A percentile compares a stretch with the other conserved stretches of the same genome.
These are phyloP conservation scores for Chlorella sorokiniana DNA, from an alignment of 139 green algal species.

Conservation along the genomic window DNA sequence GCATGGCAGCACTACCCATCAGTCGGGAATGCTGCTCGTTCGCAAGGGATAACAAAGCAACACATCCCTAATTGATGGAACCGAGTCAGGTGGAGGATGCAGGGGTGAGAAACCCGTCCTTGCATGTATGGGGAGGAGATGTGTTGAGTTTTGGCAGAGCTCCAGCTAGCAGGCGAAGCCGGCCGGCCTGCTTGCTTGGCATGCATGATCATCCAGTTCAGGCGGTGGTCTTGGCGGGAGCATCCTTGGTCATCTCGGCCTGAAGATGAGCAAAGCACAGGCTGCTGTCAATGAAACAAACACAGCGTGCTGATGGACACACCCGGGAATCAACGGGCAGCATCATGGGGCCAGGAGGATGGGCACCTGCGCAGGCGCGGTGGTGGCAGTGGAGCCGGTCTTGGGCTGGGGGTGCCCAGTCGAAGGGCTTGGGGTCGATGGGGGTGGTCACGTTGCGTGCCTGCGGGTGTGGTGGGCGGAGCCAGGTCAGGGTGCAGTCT, in stretches of 20 bases:
- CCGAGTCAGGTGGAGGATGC: no score
- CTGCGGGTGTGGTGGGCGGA: neutral
- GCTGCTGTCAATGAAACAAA: neutral
- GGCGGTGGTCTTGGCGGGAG: neutral
- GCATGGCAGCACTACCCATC: no score
- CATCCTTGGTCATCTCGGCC: slow-evolving; percentile 23
- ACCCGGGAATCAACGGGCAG: neutral
- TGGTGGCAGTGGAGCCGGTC: neutral
- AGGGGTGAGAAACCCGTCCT: no score
- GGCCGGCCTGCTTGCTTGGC: neutral
- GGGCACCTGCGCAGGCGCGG: neutral
- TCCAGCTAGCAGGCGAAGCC: no score
- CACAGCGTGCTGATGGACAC: neutral
- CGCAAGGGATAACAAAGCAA: no score
- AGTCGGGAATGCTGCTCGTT: no score
- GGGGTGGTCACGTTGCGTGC: slow-evolving; percentile 11
- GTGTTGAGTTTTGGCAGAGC: no score
- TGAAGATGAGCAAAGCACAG: neutral
- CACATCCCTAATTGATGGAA: no score
- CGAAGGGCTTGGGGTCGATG: slow-evolving; percentile 16
- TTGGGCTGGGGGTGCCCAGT: neutral
- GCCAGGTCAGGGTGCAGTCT: neutral
- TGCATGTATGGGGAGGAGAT: no score
- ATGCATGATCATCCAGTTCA: neutral
- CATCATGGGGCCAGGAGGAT: neutral